Evolutionary conservation across 1,139 yeast genomes (phyloP), one percentile per base, ranked within the genome.

Genomic region (Yamadazyma oceani): DNA sequence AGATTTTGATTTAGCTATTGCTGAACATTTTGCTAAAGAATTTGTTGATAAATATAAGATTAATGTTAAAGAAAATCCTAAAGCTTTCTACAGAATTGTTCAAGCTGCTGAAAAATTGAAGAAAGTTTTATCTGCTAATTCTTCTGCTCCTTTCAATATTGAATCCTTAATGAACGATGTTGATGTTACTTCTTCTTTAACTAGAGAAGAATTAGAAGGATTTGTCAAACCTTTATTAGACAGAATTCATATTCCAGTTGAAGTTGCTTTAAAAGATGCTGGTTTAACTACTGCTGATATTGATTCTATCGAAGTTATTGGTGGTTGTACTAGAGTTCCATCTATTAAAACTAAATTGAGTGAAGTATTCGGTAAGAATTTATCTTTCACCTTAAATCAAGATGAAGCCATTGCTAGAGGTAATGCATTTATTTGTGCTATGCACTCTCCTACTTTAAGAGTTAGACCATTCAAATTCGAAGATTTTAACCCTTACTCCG

Each of bases 371-470:
- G 89, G 87, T 61, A 88, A 88, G 76, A 84, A 75, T 54, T 78
- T 92, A 61, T 87, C 97, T 32, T 86, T 87, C 75, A 94, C 97
- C 54, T 81, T 94, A 70, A 92, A 94, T 79, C 97, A 90, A 75
- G 99, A 92, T 63, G 99, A 92, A 78, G 97, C 98, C 48, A 85
- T 90, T 64, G 97, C 98, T 45, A 86, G 94, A 69, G 99, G 99
- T 75, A 95, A 96, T 54, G 97, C 99, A 39, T 94, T 92, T 71
- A 87, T 94, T 59, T 92, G 98, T 69, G 99, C 98, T 54, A 87
- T 90, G 71, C 97, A 90, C 78, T 92, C 98, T 22, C 98, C 98
- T 69, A 90, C 97, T 51, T 82, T 92, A 58, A 86, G 98, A 74
- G 98, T 94, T 41, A 85, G 97, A 72, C 97, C 97, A 55, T 92